phyloP scores from a whole-genome alignment of 139 green algal species.

The Micractinium sp. region DNA sequence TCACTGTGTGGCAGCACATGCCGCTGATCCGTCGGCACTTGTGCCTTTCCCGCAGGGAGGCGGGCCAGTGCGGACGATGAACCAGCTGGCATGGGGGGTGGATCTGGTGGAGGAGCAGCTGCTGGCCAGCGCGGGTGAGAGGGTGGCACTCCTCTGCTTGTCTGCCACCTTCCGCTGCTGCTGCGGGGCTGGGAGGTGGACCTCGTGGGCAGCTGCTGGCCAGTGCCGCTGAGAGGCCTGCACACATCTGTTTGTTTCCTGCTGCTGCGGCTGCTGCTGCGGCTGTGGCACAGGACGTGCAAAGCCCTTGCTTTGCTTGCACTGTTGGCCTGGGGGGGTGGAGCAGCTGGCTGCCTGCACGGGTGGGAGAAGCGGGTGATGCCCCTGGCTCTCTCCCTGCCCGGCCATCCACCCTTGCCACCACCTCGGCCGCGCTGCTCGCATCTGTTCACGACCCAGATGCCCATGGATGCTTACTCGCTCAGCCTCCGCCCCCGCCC shows the following conservation, averaged over 20 bases:
- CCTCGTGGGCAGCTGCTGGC: not conserved
- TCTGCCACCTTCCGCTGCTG: not conserved
- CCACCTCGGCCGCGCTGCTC: too few species aligned
- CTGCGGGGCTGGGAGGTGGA: not conserved
- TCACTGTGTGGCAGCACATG: too few species aligned
- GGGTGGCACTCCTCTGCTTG: slow-evolving; percentile 10
- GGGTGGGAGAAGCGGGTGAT: too few species aligned
- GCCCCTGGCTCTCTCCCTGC: too few species aligned
- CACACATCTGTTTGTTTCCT: not conserved
- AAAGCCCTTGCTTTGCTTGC: too few species aligned
- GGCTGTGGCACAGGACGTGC: too few species aligned
- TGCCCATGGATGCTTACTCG: too few species aligned
- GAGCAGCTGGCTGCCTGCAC: too few species aligned
- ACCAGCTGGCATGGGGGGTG: slow-evolving; percentile 72
- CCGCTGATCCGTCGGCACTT: not conserved
- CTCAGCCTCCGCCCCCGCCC: too few species aligned
- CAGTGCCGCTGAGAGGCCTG: not conserved
- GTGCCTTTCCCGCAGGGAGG: slow-evolving; percentile 57
- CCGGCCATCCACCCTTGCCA: too few species aligned
- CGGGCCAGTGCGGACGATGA: slow-evolving; percentile 78
- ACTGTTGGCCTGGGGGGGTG: too few species aligned
- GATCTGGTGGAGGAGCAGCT: slow-evolving; percentile 75
- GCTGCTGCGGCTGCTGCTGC: not conserved
- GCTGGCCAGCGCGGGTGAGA: slow-evolving; percentile 69
- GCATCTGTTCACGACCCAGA: too few species aligned